Percentiles rank a stretch among this genome's conserved stretches.
phyloP scores from a whole-genome alignment of 352 stramenopile genomes.

The Aphanomyces cochlioides region DNA sequence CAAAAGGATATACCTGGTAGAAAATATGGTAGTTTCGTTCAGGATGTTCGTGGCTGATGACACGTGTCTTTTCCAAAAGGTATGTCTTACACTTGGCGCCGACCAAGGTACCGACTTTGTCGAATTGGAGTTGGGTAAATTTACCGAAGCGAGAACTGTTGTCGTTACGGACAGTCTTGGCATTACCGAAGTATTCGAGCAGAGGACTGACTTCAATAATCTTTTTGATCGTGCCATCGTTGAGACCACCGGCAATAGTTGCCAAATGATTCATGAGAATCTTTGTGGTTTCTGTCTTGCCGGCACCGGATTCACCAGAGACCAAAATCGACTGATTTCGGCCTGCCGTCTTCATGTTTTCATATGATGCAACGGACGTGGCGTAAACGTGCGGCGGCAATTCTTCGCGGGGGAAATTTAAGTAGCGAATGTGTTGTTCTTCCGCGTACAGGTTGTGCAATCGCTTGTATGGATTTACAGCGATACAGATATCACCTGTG shows the following conservation, averaged over 20 bases:
- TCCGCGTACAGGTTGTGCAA: conserved; percentile 82
- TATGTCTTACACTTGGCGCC: conserved; percentile 95
- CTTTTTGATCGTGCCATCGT: conserved; percentile 93
- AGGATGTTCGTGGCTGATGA: conserved; percentile 90
- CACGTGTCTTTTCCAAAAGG: conserved; percentile 95
- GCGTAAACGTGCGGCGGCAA: conserved; percentile 76
- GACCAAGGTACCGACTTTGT: conserved; percentile 71
- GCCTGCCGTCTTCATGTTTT: conserved; percentile 66
- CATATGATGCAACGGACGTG: conserved; percentile 70
- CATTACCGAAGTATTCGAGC: conserved; percentile 98
- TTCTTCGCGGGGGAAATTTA: conserved; percentile 63
- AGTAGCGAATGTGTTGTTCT: conserved; percentile 61
- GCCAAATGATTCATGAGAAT: conserved; percentile 88
- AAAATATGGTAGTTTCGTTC: conserved; percentile 98
- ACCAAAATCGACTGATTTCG: conserved; percentile 85
- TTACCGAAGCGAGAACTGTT: conserved; percentile 97
- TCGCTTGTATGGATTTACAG: conserved; percentile 95
- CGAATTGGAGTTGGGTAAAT: conserved; percentile 96
- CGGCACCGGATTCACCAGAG: conserved; percentile 82
- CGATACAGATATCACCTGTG: conserved; percentile 95
- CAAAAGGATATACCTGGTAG: conserved; percentile 74
- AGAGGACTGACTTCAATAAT: conserved; percentile 98
- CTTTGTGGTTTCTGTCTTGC: conserved; percentile 95
- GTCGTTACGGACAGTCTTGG: conserved; percentile 96
- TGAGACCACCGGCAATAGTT: conserved; percentile 66